Percentiles rank a stretch among this genome's conserved stretches.
Evolutionary conservation across 257 asterid genomes (phyloP).

Genomic region (Fraxinus quadrangulata): DNA sequence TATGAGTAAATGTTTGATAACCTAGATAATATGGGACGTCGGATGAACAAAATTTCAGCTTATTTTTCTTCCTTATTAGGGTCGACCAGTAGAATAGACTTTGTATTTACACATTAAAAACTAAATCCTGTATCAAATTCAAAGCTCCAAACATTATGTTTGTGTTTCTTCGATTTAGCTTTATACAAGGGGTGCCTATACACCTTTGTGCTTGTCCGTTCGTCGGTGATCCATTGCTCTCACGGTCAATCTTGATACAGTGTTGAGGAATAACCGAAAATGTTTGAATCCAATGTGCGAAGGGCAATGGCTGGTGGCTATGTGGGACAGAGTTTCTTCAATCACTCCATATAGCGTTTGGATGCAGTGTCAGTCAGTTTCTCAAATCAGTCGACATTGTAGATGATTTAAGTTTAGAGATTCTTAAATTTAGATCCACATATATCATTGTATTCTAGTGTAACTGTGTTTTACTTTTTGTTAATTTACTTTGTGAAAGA

Average conservation of each 20-base stretch:
- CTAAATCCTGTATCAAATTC: background rate
- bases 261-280: too few species aligned
- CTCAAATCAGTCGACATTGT: background rate
- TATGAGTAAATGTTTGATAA: too few species aligned
- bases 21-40: background rate
- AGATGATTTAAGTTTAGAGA: slow-evolving; percentile 16
- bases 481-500: background rate
- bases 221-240: too few species aligned
- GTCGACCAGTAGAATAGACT: background rate
- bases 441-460: slow-evolving; percentile 14
- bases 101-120: slow-evolving; percentile 20
- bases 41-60: background rate
- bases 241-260: too few species aligned
- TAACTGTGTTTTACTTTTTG: background rate
- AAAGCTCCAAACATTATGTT: background rate
- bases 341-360: slow-evolving; percentile 29
- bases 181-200: background rate
- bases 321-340: slow-evolving; percentile 37
- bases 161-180: background rate
- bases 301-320: slow-evolving; percentile 49
- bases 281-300: slow-evolving; percentile 39
- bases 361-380: slow-evolving; percentile 22
- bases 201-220: too few species aligned
- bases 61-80: too few species aligned
- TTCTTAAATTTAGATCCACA: slow-evolving; percentile 30